Evolutionary conservation across 331 rosid genomes (phyloP).

Genomic region (Pyrus hybrid): DNA sequence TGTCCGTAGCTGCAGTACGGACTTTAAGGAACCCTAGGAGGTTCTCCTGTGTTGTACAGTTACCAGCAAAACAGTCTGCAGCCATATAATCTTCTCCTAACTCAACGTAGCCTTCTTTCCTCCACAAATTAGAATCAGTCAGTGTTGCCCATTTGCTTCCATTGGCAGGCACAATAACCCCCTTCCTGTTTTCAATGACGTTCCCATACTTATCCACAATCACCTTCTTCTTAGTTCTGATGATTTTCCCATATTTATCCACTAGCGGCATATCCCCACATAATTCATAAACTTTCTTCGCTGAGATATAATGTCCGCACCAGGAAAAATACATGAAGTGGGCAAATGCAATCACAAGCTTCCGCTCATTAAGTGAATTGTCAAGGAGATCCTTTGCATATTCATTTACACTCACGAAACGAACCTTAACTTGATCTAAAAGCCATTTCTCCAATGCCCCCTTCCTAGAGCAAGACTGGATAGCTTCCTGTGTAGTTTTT

Average conservation of each 20-base stretch:
- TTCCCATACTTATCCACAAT: too few species aligned
- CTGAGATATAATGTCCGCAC: conserved; percentile 5
- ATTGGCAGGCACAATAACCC: conserved; percentile 59
- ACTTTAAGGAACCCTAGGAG: conserved; percentile 35
- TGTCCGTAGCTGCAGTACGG: conserved; percentile 41
- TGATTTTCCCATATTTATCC: conserved; percentile 36
- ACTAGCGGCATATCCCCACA: conserved; percentile 49
- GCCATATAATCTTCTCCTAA: conserved; percentile 39
- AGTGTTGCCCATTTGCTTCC: conserved; percentile 63
- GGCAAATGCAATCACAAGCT: conserved; percentile 29
- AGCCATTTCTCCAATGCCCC: conserved; percentile 40
- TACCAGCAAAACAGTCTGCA: conserved; percentile 22
- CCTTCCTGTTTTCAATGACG: not conserved
- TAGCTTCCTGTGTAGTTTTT: conserved; percentile 33
- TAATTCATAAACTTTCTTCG: not conserved
- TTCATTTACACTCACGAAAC: not conserved
- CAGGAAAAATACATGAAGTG: conserved; percentile 55
- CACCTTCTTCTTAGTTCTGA: not conserved
- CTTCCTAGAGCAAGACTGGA: not conserved
- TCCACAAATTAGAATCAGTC: conserved; percentile 59
- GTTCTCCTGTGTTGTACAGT: not conserved
- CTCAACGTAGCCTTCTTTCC: conserved; percentile 37
- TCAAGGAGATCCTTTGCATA: conserved; percentile 23
- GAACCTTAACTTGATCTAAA: conserved; percentile 4
- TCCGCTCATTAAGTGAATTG: conserved; percentile 1